Evolutionary conservation across 805 yeast genomes (phyloP), one percentile per base, ranked within the genome.

Genomic region (Candida silvatica): DNA sequence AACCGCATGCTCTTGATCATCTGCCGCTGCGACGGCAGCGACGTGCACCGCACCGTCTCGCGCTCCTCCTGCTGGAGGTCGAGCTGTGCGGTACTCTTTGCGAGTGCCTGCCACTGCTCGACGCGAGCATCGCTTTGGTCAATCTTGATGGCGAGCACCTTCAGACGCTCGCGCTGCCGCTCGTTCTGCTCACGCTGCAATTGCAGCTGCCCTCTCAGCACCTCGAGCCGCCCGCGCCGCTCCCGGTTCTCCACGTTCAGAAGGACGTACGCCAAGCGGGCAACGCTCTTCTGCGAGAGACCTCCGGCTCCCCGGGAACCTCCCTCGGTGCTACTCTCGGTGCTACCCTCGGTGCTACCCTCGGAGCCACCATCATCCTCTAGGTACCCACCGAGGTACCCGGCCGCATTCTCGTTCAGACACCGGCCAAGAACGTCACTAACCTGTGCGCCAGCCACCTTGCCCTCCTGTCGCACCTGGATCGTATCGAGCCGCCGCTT

Each of bases 181-280:
- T n/a, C n/a, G n/a, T n/a, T n/a, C n/a, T n/a, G n/a, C 6, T 20
- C n/a, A 12, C 36, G 31, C 17, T 40, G 38, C 9, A 34, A 31
- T 14, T 40, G 25, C 17, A 44, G 29, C 14, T 35, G 37, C 3
- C n/a, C 16, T 8, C 32, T 35, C 31, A 42, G 23, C 14, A 19
- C 32, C 11, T 40, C 31, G 18, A 51, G 27, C 15, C 40, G 41
- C 17, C 39, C 45, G 29, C 39, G 45, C 14, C 30, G 37, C 26
- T 46, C 46, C 5, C 47, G 15, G 4, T 46, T 40, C 29, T 55
- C 59, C 19, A 58, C 54, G 27, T 44, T 51, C 31, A 58, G 31
- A 9, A 59, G 38, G 48, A 55, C 52, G 31, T 52, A 52, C 1
- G 62, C 52, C 31, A 59, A 36, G 30, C 52, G 42, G 1, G 58